Percentiles rank a stretch among this genome's conserved stretches.
phyloP scores from a whole-genome alignment of 2,329 filamentous ascomycete genomes.

The Trichocomaceae sp. region DNA sequence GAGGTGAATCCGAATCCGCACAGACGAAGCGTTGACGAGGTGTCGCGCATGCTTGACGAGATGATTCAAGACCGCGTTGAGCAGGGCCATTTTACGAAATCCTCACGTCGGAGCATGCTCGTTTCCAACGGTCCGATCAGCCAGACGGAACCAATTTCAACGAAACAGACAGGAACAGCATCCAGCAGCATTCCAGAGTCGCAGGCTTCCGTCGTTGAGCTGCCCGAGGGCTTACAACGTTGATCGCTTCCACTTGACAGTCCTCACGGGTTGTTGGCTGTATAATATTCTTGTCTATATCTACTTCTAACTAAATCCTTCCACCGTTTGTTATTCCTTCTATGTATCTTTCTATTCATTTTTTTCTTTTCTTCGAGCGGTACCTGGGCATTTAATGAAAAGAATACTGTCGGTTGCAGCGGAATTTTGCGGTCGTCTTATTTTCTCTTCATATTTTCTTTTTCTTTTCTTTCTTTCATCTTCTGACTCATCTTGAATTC shows the following conservation, averaged over 20 bases:
- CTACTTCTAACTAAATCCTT: not conserved
- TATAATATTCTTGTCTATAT: not conserved
- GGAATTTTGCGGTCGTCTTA: not conserved
- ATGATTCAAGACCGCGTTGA: slow-evolving; percentile 91
- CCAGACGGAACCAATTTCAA: slow-evolving; percentile 23
- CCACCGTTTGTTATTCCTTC: too few relatives aligned
- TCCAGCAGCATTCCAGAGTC: not conserved
- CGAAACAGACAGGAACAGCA: slow-evolving; percentile 1
- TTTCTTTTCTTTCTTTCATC: not conserved
- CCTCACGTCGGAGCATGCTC: slow-evolving; percentile 60
- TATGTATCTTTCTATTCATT: not conserved
- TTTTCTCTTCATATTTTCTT: slow-evolving; percentile 4
- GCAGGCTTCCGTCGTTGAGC: slow-evolving; percentile 5
- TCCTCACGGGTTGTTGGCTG: not conserved
- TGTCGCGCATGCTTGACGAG: slow-evolving; percentile 88
- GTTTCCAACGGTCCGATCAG: slow-evolving; percentile 40
- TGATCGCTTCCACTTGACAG: not conserved
- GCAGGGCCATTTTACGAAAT: slow-evolving; percentile 62
- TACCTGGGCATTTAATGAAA: slow-evolving; percentile 2
- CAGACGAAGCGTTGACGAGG: slow-evolving; percentile 73
- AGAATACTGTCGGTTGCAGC: slow-evolving; percentile 1
- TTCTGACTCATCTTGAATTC: not conserved
- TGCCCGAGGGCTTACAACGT: slow-evolving; percentile 1
- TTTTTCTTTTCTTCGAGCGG: not conserved
- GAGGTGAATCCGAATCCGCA: slow-evolving; percentile 49